These are phyloP conservation scores for Rhododendron vialii DNA, from an alignment of 148 eudicot genomes.

Conservation along the genomic window DNA sequence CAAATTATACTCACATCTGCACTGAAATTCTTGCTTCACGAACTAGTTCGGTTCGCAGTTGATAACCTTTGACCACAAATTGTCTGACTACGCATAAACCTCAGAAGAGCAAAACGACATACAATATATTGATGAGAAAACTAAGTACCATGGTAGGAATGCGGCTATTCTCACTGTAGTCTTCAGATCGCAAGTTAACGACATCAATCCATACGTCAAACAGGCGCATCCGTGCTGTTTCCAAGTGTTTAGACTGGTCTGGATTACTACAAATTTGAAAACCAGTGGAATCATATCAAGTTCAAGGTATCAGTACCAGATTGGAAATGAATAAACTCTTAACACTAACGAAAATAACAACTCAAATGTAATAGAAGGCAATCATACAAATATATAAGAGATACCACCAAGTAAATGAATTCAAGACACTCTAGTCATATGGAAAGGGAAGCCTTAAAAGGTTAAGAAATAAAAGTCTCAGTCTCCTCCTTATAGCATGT, in stretches of 20 bases:
- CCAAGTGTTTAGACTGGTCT: slow-evolving; percentile 97
- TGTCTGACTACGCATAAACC: background rate
- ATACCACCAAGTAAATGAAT: background rate
- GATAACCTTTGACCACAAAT: background rate
- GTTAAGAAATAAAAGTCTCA: background rate
- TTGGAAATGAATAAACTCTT: background rate
- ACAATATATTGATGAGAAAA: background rate
- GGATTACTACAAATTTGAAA: slow-evolving; percentile 73
- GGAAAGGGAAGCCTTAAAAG: background rate
- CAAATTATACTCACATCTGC: background rate
- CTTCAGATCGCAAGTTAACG: slow-evolving; percentile 91
- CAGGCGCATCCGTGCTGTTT: slow-evolving; percentile 95
- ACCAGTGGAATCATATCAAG: background rate
- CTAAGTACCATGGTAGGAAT: slow-evolving; percentile 83
- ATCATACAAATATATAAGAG: background rate
- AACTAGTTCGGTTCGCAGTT: background rate
- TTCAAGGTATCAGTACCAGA: background rate
- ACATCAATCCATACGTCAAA: slow-evolving; percentile 83
- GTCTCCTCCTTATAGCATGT: background rate
- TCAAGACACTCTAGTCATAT: background rate
- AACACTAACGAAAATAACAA: background rate
- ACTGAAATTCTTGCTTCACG: background rate
- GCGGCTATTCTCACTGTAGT: slow-evolving; percentile 86
- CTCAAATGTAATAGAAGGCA: background rate
- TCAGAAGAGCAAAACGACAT: background rate